Evolutionary conservation across 2,329 filamentous ascomycete species (phyloP), one percentile per base, ranked within the genome.

Genomic region (Apiospora kogelbergensis): DNA sequence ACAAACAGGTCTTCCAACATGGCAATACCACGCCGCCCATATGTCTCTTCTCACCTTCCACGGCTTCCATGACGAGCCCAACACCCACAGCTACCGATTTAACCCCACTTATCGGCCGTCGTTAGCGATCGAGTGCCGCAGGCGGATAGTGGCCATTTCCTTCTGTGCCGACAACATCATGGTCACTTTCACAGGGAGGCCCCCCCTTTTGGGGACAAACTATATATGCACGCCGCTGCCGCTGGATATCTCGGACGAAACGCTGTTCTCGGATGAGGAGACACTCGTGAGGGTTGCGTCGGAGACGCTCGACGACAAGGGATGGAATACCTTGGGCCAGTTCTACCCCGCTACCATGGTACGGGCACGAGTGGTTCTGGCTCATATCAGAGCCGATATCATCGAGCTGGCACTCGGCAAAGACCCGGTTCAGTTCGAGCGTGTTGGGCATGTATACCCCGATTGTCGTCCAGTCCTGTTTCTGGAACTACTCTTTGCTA

Each of bases 371-470:
- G 67, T 71, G 17, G 70, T 83, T 13, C 80, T 89, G 44, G 83
- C 84, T 2, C 74, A 81, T 0, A 81, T 90, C 9, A 81, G 85
- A 2, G 88, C 90, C 70, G 88, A 90, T 64, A 84, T 90, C 5
- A 80, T 90, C 5, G 86, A 89, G 71, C 80, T 90, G 26, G 86
- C 87, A 0, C 76, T 89, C 0, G 84, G 84, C 4, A 73, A 77
- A 3, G 75, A 75, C 68, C 75, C 53, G 11, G n/a, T 45, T 6
- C 26, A 40, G 17, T 26, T 65, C 37, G 63, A 65, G n/a, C 63
- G 42, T 22, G 44, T 65, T 26, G 22, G 22, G 63, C 44, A 44
- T 26, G 42, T 37, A n/a, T 4, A 5, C 7, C 7, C 2, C 5
- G 6, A 2, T 13, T 11, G 17, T 11, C 20, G 1, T 48, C 2